Evolutionary conservation across 2,329 filamentous ascomycete genomes (phyloP).

Genomic region (Phialophora expanda): DNA sequence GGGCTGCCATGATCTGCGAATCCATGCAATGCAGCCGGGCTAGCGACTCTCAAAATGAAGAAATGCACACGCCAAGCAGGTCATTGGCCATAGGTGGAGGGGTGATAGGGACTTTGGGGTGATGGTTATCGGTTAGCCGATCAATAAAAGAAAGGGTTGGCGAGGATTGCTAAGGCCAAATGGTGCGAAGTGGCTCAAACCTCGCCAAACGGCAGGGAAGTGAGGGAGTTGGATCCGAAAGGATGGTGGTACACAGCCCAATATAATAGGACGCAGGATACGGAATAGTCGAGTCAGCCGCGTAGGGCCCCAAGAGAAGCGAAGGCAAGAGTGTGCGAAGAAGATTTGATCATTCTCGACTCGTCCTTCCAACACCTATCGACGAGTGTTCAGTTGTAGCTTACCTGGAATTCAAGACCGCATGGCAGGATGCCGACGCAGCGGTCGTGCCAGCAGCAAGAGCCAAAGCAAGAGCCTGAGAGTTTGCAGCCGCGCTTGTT

Average conservation of each 20-base stretch:
- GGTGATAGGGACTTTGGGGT: constrained; percentile 7
- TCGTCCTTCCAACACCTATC: not conserved
- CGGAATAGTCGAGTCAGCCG: constrained; percentile 22
- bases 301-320: constrained; percentile 2
- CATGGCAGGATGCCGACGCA: constrained; percentile 14
- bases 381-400: not conserved
- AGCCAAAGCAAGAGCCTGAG: not conserved
- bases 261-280: constrained; percentile 23
- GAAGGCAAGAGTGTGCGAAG: constrained; percentile 5
- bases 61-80: not conserved
- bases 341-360: not conserved
- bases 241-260: constrained; percentile 25
- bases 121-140: constrained; percentile 4
- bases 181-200: constrained; percentile 32
- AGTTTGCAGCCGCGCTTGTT: constrained; percentile 14
- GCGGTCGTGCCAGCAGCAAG: constrained; percentile 4
- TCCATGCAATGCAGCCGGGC: constrained; percentile 1
- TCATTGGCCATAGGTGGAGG: constrained; percentile 4
- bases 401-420: not conserved
- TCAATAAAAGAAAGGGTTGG: constrained; percentile 18
- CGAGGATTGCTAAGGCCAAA: constrained; percentile 16
- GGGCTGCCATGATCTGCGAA: constrained; percentile 26
- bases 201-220: constrained; percentile 14
- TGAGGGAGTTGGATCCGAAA: constrained; percentile 16
- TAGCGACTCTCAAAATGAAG: constrained; percentile 11